These are phyloP conservation scores for Metarhizium rileyi DNA, from an alignment of 2,329 filamentous ascomycete genomes.

Conservation along the genomic window DNA sequence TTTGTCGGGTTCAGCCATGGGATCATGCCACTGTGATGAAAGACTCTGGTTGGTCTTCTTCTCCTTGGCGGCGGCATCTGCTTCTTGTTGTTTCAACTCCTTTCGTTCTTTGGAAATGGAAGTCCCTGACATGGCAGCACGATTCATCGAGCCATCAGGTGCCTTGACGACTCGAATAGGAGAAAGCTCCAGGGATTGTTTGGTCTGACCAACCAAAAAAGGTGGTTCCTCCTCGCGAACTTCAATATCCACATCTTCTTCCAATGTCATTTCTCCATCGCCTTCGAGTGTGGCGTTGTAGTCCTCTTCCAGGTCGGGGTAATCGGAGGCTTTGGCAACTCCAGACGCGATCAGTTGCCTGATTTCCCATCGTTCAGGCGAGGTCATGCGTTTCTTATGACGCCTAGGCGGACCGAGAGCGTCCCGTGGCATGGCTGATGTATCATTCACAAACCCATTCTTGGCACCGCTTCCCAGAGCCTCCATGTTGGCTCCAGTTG, in stretches of 20 bases:
- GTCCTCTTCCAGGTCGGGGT: slow-evolving; percentile 89
- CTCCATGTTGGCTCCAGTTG: slow-evolving; percentile 85
- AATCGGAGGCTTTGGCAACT: slow-evolving; percentile 84
- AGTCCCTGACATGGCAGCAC: slow-evolving; percentile 90
- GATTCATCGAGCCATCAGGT: slow-evolving; percentile 94
- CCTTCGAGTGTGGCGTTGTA: slow-evolving; percentile 81
- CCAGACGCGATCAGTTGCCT: slow-evolving; percentile 92
- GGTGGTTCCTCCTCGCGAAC: slow-evolving; percentile 93
- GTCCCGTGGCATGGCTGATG: slow-evolving; percentile 24
- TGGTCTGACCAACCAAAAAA: slow-evolving; percentile 91
- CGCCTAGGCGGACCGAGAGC: slow-evolving; percentile 36
- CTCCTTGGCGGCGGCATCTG: slow-evolving; percentile 63
- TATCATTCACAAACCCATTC: slow-evolving; percentile 44
- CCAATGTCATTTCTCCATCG: slow-evolving; percentile 80
- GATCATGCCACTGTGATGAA: slow-evolving; percentile 89
- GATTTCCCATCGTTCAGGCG: slow-evolving; percentile 95
- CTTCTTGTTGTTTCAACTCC: slow-evolving; percentile 81
- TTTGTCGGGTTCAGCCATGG: slow-evolving; percentile 80
- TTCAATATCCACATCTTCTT: slow-evolving; percentile 96
- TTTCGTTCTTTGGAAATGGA: slow-evolving; percentile 80
- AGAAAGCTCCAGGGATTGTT: slow-evolving; percentile 87
- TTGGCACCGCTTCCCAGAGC: slow-evolving; percentile 57
- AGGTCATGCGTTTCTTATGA: slow-evolving; percentile 87
- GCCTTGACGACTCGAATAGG: slow-evolving; percentile 96
- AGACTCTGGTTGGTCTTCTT: slow-evolving; percentile 68